Evolutionary conservation across 2,329 filamentous ascomycete species (phyloP), one percentile per base, ranked within the genome.

Genomic region (Ascosphaera aggregata): DNA sequence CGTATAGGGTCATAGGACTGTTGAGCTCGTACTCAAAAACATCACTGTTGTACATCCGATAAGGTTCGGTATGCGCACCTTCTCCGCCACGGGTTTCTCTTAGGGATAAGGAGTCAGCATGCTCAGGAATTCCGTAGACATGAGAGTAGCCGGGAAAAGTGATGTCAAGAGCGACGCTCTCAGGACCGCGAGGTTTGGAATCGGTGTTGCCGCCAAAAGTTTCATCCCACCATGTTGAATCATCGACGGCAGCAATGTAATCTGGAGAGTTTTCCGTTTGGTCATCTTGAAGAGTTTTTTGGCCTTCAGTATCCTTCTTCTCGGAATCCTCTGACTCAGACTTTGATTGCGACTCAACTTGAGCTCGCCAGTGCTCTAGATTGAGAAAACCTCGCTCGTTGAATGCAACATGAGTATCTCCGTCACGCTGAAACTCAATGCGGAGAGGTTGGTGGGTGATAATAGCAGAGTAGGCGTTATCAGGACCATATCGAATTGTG

Each of bases 181-280:
- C 89, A 0, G 89, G 89, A 1, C 89, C 89, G 50, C 75, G 74
- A n/a, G 89, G 86, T 59, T 98, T 98, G 3, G 76, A 72, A 56
- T 98, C 89, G 0, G 85, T 95, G 55, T 89, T 92, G 43, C 86
- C 85, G 45, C 86, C 86, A 56, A 98, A 98, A 0, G 69, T 72
- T 62, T 98, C 89, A 4, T 98, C 89, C 89, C 89, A 98, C 82
- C 84, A 94, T 2, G 85, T 94, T 58, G 76, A 79, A 53, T 94
- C 80, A 46, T 89, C 80, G 45, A 78, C 71, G 11, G 64, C 66
- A 9, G 60, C 50, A 27, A 55, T 51, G 27, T 54, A 44, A 32
- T 57, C 43, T 22, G 56, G 52, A 9, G 27, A 9, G 9, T 31
- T 15, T 9, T 9, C 27, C 15, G 27, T 31, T 34, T 57, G 52